Evolutionary conservation across 257 asterid genomes (phyloP).

Genomic region (Leptodermis oblonga): DNA sequence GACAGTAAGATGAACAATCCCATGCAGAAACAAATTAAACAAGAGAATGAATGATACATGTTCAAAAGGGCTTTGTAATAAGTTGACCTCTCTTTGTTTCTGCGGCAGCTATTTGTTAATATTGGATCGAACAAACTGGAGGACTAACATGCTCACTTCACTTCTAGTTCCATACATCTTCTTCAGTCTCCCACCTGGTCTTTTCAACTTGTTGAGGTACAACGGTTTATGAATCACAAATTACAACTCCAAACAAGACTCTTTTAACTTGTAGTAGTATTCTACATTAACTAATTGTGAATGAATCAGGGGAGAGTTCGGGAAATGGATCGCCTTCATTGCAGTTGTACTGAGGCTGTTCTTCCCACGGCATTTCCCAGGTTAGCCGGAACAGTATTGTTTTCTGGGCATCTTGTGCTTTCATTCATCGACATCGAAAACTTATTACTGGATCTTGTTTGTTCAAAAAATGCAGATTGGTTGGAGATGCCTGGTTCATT

Average conservation of each 20-base stretch:
- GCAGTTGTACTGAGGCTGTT: constrained; percentile 89
- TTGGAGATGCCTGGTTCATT: constrained; percentile 92
- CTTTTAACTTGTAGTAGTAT: constrained; percentile 8
- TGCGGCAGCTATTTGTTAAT: constrained; percentile 28
- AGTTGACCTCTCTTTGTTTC: background rate
- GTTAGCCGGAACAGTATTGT: constrained; percentile 17
- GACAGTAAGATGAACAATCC: background rate
- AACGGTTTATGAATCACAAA: background rate
- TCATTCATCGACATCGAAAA: background rate
- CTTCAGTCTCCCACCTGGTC: constrained; percentile 24
- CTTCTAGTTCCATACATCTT: constrained; percentile 36
- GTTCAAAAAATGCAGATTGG: constrained; percentile 44
- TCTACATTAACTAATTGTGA: background rate
- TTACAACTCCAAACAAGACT: no score
- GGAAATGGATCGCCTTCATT: constrained; percentile 76
- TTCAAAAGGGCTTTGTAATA: no score
- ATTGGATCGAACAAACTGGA: constrained; percentile 47
- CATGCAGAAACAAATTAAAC: no score
- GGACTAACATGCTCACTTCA: constrained; percentile 42
- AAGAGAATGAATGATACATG: no score
- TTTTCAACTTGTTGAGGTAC: constrained; percentile 57
- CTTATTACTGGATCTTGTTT: background rate
- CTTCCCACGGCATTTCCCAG: constrained; percentile 95
- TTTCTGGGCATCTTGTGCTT: background rate
- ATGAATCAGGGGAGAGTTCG: constrained; percentile 74